A percentile compares a stretch with the other conserved stretches of the same genome.
Evolutionary conservation across 768 basidiomycete species (phyloP).

Genomic region (Lactarius sanguifluus): DNA sequence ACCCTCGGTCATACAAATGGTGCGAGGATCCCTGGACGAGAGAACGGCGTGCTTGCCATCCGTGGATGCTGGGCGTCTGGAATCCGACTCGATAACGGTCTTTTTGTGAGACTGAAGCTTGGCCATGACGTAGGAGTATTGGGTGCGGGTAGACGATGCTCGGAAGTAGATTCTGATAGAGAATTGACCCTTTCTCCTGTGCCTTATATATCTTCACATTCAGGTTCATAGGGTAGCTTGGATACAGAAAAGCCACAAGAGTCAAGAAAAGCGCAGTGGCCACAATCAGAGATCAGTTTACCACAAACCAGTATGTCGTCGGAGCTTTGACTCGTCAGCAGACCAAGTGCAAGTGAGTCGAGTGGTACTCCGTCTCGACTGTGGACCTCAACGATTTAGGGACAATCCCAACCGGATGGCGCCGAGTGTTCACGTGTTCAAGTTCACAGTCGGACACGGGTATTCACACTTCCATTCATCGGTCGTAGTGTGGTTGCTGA

Average conservation of each 20-base stretch:
- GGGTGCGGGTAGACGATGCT: background rate
- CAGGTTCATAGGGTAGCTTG: conserved; percentile 21
- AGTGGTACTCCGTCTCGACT: background rate
- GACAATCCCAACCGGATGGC: background rate
- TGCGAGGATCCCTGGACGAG: conserved; percentile 22
- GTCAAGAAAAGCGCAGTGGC: conserved; percentile 14
- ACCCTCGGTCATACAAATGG: conserved; percentile 22
- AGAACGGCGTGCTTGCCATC: conserved; percentile 11
- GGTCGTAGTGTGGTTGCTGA: no score
- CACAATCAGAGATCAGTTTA: conserved; percentile 16
- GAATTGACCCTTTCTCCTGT: background rate
- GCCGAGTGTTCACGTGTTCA: background rate
- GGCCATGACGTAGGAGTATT: conserved; percentile 15
- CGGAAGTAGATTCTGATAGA: conserved; percentile 2
- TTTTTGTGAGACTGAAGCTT: conserved; percentile 25
- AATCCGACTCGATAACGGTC: conserved; percentile 14
- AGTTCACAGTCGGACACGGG: no score
- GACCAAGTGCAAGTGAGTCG: background rate
- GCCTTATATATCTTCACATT: conserved; percentile 19
- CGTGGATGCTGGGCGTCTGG: conserved; percentile 1
- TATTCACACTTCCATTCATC: no score
- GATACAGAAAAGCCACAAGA: conserved; percentile 25
- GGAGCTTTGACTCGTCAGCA: background rate
- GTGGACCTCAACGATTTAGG: background rate
- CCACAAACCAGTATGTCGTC: conserved; percentile 13